These are phyloP conservation scores for Excoecaria agallocha DNA, from an alignment of 345 rosid species.

Conservation along the genomic window DNA sequence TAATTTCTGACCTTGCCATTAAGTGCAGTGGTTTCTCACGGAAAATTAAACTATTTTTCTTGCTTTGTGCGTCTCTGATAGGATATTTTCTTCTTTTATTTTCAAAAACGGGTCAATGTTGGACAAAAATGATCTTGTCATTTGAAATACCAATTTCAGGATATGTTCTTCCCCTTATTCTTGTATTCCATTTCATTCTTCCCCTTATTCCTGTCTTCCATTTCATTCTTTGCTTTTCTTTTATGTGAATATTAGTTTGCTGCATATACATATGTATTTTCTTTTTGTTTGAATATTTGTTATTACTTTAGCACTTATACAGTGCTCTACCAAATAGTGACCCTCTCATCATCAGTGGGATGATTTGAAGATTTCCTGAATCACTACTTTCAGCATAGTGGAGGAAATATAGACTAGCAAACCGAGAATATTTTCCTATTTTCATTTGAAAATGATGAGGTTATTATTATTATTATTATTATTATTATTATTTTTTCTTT, in stretches of 20 bases:
- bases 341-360: neutral
- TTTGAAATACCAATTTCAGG: neutral
- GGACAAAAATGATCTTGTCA: neutral
- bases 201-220: too few species aligned
- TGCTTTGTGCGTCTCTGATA: neutral
- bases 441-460: neutral
- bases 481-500: conserved; percentile 19
- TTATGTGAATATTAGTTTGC: too few species aligned
- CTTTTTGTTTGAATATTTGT: too few species aligned
- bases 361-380: neutral
- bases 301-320: neutral
- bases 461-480: too few species aligned
- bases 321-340: neutral
- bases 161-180: neutral
- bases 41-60: neutral
- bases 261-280: too few species aligned
- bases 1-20: conserved; percentile 7
- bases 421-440: neutral
- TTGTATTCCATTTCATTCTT: too few species aligned
- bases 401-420: neutral
- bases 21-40: neutral
- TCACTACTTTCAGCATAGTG: neutral
- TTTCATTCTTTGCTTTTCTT: too few species aligned
- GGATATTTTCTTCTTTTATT: neutral
- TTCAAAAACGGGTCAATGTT: neutral